Evolutionary conservation across 2,329 filamentous ascomycete species (phyloP).

Genomic region (Lachnellula arida): DNA sequence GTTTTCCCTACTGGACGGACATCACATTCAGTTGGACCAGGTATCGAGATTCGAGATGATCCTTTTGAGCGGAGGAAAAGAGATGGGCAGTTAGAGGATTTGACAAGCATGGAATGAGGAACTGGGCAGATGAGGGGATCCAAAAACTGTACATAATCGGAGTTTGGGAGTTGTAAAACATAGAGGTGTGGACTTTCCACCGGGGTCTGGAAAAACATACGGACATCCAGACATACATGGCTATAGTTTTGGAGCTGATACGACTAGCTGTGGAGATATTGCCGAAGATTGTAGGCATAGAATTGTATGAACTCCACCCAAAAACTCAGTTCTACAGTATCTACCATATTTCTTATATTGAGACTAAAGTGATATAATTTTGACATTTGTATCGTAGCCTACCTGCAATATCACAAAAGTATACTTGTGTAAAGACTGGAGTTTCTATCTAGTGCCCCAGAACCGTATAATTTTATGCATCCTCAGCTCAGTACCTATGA

Average conservation of each 20-base stretch:
- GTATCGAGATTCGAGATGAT: conserved; percentile 73
- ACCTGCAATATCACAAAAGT: too few species aligned
- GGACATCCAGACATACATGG: neutral
- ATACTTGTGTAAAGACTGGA: too few species aligned
- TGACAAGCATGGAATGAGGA: conserved; percentile 48
- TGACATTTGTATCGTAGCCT: too few species aligned
- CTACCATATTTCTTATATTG: too few species aligned
- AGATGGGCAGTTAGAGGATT: conserved; percentile 55
- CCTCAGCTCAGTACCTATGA: neutral
- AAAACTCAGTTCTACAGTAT: too few species aligned
- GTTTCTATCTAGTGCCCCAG: too few species aligned
- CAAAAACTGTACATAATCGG: conserved; percentile 14
- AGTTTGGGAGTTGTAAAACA: conserved; percentile 21
- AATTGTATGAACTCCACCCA: too few species aligned
- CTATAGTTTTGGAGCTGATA: neutral
- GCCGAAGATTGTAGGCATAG: too few species aligned
- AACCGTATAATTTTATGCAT: neutral
- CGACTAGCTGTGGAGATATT: neutral
- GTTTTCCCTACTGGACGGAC: conserved; percentile 28
- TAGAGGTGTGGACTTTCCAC: neutral
- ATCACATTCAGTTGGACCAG: conserved; percentile 65
- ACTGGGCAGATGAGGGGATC: neutral
- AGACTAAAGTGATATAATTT: too few species aligned
- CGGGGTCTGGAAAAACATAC: neutral
- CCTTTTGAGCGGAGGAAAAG: conserved; percentile 39